Evolutionary conservation across 441 rosid species (phyloP), one percentile per base, ranked within the genome.

Genomic region (Geranium incanum): DNA sequence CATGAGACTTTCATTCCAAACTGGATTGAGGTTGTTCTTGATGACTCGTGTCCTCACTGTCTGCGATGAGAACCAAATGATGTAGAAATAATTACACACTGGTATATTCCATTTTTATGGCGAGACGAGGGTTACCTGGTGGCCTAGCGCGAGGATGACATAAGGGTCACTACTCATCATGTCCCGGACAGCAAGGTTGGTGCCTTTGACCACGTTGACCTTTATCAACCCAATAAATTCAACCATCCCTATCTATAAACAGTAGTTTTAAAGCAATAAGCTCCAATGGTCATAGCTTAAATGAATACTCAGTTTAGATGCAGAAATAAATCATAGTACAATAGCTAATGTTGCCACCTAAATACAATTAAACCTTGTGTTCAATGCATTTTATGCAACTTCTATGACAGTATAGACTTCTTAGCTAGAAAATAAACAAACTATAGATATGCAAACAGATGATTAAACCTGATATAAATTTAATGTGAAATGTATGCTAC

Each of bases 1-100:
- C 98, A 92, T 95, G 52, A 95, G 84, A 52, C 90, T 87, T 78
- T 95, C 97, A 76, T 92, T 95, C 99, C 99, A 95, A 48, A 95
- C 92, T 0, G 99, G 99, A 78, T 95, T 95, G 78, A 95, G 84
- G 83, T 88, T 92, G 87, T 84, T 95, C 87, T 90, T 95, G 78
- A 95, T 90, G 76, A 92, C 97, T 3, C 93, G 86, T 1, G 99
- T 92, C 87, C 81, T 90, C 59, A 92, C 96, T 0, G 96, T 86
- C 99, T 95, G 83, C 81, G 84, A 73, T 33, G 73, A 70, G 38
- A 69, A 28, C 59, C 74, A 41, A 71, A 9, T 9, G 62, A 62
- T 4, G 1, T 28, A 62, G 33, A 28, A 28, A 28, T 28, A 28
- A 28, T 28, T 28, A 28, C 33, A 28, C 3, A 43, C 1, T 48